phyloP scores from a whole-genome alignment of 192 early-diverging fungal species.

The Coemansia sp. region DNA sequence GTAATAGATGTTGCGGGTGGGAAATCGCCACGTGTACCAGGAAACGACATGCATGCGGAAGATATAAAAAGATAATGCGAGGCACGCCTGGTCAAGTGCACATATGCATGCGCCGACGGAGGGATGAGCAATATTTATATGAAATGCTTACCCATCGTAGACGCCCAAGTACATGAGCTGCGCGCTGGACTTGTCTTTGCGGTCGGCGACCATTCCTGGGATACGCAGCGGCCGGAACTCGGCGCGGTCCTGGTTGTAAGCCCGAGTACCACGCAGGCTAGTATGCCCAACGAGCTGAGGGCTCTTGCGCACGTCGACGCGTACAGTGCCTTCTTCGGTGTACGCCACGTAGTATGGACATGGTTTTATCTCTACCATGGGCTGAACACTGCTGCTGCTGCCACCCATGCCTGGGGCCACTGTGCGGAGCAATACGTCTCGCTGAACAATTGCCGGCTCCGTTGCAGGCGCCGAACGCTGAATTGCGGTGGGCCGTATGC shows the following conservation, averaged over 20 bases:
- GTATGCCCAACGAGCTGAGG: conserved; percentile 45
- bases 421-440: neutral
- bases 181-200: conserved; percentile 45
- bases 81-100: neutral
- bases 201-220: conserved; percentile 50
- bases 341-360: conserved; percentile 53
- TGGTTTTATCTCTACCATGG: conserved; percentile 1
- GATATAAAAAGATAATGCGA: neutral
- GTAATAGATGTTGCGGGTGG: neutral
- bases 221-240: conserved; percentile 54
- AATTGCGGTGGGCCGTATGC: neutral
- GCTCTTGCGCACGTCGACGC: conserved; percentile 54
- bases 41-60: neutral
- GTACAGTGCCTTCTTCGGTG: conserved; percentile 48
- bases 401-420: neutral
- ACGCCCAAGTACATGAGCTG: conserved; percentile 52
- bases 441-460: neutral
- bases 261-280: conserved; percentile 46
- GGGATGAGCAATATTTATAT: neutral
- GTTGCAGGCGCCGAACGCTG: conserved; percentile 15
- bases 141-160: conserved; percentile 45
- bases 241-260: conserved; percentile 52
- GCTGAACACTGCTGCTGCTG: conserved; percentile 11
- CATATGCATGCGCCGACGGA: neutral
- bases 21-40: conserved; percentile 6